Base-by-base conservation (phyloP, 768 basidiomycete genomes). In the Boletellus ananiceps region DNA sequence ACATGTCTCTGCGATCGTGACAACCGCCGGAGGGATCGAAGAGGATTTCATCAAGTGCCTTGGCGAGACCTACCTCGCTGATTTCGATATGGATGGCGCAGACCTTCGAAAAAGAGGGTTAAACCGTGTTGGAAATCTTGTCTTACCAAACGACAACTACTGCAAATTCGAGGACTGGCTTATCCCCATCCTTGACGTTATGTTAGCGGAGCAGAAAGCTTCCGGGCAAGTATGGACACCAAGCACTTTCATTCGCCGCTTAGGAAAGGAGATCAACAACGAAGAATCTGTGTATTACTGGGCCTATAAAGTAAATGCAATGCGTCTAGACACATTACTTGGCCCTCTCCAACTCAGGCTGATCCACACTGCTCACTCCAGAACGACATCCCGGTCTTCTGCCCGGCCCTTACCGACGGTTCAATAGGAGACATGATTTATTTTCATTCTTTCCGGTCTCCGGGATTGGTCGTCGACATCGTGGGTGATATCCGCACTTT, bases 101-200 rank as follows among this genome's bases (percentile, higher is more conserved):
- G 83, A 84, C 49, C 70, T 99, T 48, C 81, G 96, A 38, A 83
- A 75, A 63, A 79, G 81, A 52, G 96, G 96, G n/a, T 82, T 99
- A 79, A 99, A 99, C 61, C 82, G 96, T 32, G 93, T 98, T 53
- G 96, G 96, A 29, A 99, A 99, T 62, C 80, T 99, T 37, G 73
- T 99, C 49, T 83, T 99, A 2, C 96, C 96, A 3, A 99, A 99
- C 63, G 92, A 96, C 60, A 98, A 98, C 65, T 99, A 99, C 69
- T 98, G 96, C 82, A 87, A 89, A 61, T 99, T 98, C 58, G 96
- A 99, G 70, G 95, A 98, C 66, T 99, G 96, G 96, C 80, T 98
- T n/a, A 84, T 82, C 16, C 96, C 96, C 2, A 89, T 97, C 48
- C 79, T 99, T 36, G 87, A 98, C 62, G 63, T 73, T 27, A 91